Base-by-base conservation (phyloP, 805 yeast genomes). In the Candida silvicultrix region DNA sequence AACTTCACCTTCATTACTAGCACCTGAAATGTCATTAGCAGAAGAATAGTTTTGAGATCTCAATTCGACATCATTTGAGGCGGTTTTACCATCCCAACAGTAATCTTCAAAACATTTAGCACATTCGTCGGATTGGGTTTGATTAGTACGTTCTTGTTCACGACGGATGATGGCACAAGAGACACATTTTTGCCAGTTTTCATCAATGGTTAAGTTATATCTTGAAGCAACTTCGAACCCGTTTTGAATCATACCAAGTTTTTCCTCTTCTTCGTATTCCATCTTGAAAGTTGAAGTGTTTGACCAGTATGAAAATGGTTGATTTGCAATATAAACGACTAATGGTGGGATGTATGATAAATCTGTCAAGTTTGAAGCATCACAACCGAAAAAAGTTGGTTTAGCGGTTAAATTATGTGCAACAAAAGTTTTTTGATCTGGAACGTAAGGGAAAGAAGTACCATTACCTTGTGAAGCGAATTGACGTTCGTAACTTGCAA, bases 301-400 rank as follows among this genome's bases (percentile, higher is more conserved):
- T 29, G 92, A 75, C 58, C 69, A 67, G 59, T 62, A 82, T 23
- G 83, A 70, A 62, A 77, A 81, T 32, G 87, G 85, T 45, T 81
- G 63, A 62, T 89, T 89, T 41, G 95, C 90, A 46, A 78, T 71
- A 57, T 85, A 87, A n/a, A 89, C 78, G 37, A 89, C 73, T 47
- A 88, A 70, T 2, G 96, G 96, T 23, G 90, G 89, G 37, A 72
- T 68, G 23, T 71, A 68, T 39, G 70, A 60, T 49, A 83, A 68
- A 15, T 63, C 67, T 8, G 89, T 80, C 59, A 83, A 66, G 58
- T 85, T 84, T 1, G 65, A 53, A 5, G 86, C 73, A 58, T 85
- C 75, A 65, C 96, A 88, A 31, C 96, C 96, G 61, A 89, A 89
- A 68, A 89, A 88, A 1, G 84, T 73, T 43, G 96, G 95, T 49